Percentiles rank a stretch among this genome's conserved stretches.
Evolutionary conservation across 2,329 filamentous ascomycete genomes (phyloP).

Genomic region (Colletotrichum sp.): DNA sequence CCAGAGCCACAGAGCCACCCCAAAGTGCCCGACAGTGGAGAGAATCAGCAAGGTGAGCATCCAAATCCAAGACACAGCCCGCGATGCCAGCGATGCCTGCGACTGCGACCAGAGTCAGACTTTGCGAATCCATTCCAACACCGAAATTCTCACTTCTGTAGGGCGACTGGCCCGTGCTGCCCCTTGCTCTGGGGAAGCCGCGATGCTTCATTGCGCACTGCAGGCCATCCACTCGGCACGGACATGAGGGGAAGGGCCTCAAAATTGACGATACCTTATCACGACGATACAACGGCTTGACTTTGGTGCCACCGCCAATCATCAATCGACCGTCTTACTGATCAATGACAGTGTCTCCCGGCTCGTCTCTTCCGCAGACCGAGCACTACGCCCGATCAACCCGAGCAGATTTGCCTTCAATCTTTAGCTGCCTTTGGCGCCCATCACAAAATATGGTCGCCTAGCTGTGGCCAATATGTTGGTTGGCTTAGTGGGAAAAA

Average conservation of each 20-base stretch:
- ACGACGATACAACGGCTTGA: not conserved
- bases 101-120: not conserved
- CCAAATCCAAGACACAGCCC: not conserved
- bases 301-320: not conserved
- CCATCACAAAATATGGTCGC: not conserved
- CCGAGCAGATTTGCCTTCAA: not conserved
- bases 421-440: not conserved
- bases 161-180: not conserved
- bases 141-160: not conserved
- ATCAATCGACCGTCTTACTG: not conserved
- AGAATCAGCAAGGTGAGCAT: not conserved
- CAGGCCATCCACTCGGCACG: not conserved
- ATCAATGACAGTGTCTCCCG: not conserved
- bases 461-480: not conserved
- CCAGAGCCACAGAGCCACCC: not conserved
- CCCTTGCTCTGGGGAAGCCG: not conserved
- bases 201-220: not conserved
- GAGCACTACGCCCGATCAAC: conserved; percentile 3
- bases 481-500: not conserved
- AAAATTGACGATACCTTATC: not conserved
- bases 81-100: not conserved
- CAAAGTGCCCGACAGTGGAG: conserved; percentile 12
- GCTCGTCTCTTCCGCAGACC: not conserved
- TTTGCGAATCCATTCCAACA: not conserved
- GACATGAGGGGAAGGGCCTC: not conserved